Base-by-base conservation (phyloP, 441 rosid species). In the Adansonia gregorii region DNA sequence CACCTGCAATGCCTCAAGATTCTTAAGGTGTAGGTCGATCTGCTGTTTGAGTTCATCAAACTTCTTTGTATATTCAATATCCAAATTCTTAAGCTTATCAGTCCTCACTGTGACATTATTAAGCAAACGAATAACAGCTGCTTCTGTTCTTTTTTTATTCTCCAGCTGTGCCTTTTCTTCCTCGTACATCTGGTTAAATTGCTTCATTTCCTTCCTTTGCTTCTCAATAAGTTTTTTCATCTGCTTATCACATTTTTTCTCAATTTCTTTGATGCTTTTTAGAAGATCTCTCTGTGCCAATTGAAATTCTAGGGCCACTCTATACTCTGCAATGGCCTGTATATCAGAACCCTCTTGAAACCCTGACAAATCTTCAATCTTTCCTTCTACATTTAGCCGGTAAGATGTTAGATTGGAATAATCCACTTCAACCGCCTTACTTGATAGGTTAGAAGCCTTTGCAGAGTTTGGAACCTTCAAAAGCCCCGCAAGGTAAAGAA, bases 71-170 rank as follows among this genome's bases (percentile, higher is more conserved):
- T 79, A 88, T 51, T 86, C 86, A 77, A 45, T 68, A 67, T 92
- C 94, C 76, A 90, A 77, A 51, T 63, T 83, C 84, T 81, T 86
- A 43, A 90, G 88, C 83, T 72, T 86, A 73, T 88, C 90, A 24
- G 58, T 56, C 81, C 78, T 82, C 80, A 75, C 72, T 3, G 84
- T 75, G 76, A 51, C 70, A 76, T 64, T 76, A 73, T 78, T 78
- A 74, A 73, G 87, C 49, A 82, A 71, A 76, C 87, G 86, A 78
- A 91, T 84, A 78, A 93, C 81, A 77, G 90, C 88, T 67, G 78
- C 84, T 79, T 92, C 94, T 35, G 85, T 24, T 73, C 22, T 79
- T 65, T 82, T 86, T 35, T 48, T 68, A 14, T 27, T 80, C 83
- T 88, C 95, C 58, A 91, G 86, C 45, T 72, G 48, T 24, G 73